A percentile compares a stretch with the other conserved stretches of the same genome.
These are phyloP conservation scores for Aphanomyces stellatus DNA, from an alignment of 352 stramenopile species.

Conservation along the genomic window DNA sequence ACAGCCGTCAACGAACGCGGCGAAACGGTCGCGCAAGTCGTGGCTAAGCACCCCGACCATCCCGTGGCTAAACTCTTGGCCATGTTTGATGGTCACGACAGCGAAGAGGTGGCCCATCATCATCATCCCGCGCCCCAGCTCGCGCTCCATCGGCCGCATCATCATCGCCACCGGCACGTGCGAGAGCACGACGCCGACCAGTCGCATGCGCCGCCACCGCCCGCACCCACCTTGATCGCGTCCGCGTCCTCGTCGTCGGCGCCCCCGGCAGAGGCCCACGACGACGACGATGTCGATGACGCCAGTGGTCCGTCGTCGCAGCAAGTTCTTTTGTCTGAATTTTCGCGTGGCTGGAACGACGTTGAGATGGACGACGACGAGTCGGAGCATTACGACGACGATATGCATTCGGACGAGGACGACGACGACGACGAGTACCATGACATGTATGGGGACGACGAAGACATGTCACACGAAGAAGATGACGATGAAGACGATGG, in stretches of 20 bases:
- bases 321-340: background rate
- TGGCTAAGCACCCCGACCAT: background rate
- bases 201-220: background rate
- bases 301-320: background rate
- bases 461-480: constrained; percentile 25
- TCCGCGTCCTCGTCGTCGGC: too few relatives aligned
- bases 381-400: constrained; percentile 31
- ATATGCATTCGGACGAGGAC: constrained; percentile 47
- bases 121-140: background rate
- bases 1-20: background rate
- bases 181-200: background rate
- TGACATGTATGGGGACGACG: constrained; percentile 34
- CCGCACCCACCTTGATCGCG: background rate
- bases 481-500: constrained; percentile 22
- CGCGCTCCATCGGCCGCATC: background rate
- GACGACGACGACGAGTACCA: constrained; percentile 40
- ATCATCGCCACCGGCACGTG: background rate
- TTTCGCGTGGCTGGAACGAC: constrained; percentile 23
- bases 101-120: background rate
- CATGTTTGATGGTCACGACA: background rate
- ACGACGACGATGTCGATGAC: too few relatives aligned
- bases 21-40: background rate
- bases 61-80: constrained; percentile 2
- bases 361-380: constrained; percentile 30
- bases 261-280: too few relatives aligned